phyloP scores from a whole-genome alignment of 108 stramenopile genomes.

The Aurantiochytrium sp. region DNA sequence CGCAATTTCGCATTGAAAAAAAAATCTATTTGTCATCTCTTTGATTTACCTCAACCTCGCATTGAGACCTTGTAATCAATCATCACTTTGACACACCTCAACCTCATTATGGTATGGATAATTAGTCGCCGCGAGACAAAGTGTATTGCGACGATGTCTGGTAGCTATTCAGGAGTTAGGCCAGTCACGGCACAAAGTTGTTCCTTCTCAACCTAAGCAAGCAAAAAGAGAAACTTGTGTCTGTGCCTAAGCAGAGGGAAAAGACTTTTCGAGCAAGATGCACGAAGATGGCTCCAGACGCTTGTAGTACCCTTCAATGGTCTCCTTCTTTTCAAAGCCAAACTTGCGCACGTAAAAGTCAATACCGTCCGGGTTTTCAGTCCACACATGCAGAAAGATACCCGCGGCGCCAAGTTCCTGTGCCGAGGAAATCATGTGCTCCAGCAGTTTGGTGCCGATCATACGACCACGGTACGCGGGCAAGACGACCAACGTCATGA shows the following conservation, averaged over 20 bases:
- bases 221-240: not conserved
- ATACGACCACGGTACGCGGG: conserved; percentile 77
- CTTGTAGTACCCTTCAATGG: conserved; percentile 89
- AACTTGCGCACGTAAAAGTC: conserved; percentile 74
- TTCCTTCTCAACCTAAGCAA: too few species aligned
- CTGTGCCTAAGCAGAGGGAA: not conserved
- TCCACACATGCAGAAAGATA: conserved; percentile 87
- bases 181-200: too few species aligned
- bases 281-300: conserved; percentile 93
- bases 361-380: conserved; percentile 81
- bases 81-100: too few species aligned
- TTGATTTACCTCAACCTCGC: too few species aligned
- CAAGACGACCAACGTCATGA: conserved; percentile 92
- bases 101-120: too few species aligned
- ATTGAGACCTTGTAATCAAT: too few species aligned
- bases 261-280: conserved; percentile 72
- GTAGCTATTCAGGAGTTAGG: too few species aligned
- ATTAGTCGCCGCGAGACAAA: too few species aligned
- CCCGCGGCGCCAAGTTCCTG: conserved; percentile 14
- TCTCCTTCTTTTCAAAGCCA: conserved; percentile 76
- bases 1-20: too few species aligned
- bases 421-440: conserved; percentile 57
- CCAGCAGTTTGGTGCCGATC: conserved; percentile 78
- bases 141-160: too few species aligned
- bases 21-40: too few species aligned